Conservation (phyloP, 495 filamentous ascomycete species). For the Neurospora hispaniola region DNA sequence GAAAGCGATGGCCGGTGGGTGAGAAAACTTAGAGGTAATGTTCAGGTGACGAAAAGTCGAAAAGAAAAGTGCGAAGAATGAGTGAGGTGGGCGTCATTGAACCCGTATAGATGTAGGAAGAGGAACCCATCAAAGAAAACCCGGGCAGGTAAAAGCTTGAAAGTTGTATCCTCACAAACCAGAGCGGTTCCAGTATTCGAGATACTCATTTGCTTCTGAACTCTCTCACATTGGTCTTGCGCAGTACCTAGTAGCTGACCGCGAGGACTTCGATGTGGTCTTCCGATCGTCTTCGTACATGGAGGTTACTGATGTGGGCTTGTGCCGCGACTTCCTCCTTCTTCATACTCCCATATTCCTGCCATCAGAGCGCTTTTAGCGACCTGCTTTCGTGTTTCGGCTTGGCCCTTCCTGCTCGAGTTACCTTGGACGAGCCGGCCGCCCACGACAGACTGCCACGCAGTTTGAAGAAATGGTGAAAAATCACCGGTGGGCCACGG, state of each 20-base stretch:
- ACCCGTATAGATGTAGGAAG: neutral
- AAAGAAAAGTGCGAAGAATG: neutral
- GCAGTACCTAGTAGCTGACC: neutral
- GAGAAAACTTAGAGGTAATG: neutral
- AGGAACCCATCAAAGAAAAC: neutral
- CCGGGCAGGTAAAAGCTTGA: neutral
- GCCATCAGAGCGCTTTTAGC: neutral
- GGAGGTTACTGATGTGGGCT: neutral
- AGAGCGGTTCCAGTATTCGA: neutral
- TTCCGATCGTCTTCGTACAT: neutral
- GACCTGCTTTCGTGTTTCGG: neutral
- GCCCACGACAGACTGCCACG: neutral
- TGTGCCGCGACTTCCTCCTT: neutral
- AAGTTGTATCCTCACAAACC: neutral
- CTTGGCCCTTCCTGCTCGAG: neutral
- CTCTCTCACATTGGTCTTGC: neutral
- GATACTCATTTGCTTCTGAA: neutral
- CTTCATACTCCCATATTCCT: neutral
- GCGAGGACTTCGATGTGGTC: neutral
- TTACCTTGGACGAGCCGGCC: neutral
- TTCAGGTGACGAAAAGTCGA: neutral
- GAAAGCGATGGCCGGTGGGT: neutral
- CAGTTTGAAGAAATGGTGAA: neutral
- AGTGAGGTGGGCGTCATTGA: neutral
- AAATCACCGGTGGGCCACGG: neutral